Evolutionary conservation across 1,284 basidiomycete genomes (phyloP).

Genomic region (Apiotrichum mycotoxinovorans): DNA sequence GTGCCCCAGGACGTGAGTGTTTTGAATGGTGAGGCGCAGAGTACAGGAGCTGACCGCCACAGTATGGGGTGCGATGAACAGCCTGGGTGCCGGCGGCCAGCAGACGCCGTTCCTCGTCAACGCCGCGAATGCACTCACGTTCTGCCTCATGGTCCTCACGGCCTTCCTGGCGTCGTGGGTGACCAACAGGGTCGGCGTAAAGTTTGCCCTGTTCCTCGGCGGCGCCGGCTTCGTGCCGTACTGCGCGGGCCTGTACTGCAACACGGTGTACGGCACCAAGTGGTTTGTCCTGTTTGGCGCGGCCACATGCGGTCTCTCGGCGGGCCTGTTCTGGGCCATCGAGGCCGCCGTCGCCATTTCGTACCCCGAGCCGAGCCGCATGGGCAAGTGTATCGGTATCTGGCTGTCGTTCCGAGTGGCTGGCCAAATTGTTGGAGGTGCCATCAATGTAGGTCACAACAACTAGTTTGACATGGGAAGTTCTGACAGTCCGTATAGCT

Average conservation of each 20-base stretch:
- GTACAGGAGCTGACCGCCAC: not conserved
- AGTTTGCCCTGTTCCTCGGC: conserved; percentile 10
- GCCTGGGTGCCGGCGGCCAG: conserved; percentile 41
- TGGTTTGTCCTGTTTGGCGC: conserved; percentile 37
- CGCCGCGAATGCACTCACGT: conserved; percentile 43
- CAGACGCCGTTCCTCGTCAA: conserved; percentile 37
- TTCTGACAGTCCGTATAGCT: not conserved
- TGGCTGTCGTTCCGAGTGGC: conserved; percentile 37
- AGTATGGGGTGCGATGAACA: conserved; percentile 45
- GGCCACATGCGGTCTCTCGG: conserved; percentile 35
- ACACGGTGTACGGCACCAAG: conserved; percentile 27
- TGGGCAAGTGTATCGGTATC: conserved; percentile 35
- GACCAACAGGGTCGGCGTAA: conserved; percentile 8
- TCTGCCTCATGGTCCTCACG: conserved; percentile 31
- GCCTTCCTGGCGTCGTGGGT: conserved; percentile 5
- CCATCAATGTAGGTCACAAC: conserved; percentile 38
- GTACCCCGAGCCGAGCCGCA: conserved; percentile 32
- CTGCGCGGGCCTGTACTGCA: conserved; percentile 39
- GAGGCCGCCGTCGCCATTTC: conserved; percentile 33
- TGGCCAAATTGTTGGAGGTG: conserved; percentile 42
- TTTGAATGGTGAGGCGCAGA: too few species aligned
- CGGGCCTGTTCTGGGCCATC: conserved; percentile 40
- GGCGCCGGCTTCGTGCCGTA: conserved; percentile 35
- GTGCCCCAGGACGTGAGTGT: conserved; percentile 15
- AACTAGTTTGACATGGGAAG: too few species aligned